Evolutionary conservation across 352 stramenopile genomes (phyloP).

Genomic region (Pythium vanterpoolii): DNA sequence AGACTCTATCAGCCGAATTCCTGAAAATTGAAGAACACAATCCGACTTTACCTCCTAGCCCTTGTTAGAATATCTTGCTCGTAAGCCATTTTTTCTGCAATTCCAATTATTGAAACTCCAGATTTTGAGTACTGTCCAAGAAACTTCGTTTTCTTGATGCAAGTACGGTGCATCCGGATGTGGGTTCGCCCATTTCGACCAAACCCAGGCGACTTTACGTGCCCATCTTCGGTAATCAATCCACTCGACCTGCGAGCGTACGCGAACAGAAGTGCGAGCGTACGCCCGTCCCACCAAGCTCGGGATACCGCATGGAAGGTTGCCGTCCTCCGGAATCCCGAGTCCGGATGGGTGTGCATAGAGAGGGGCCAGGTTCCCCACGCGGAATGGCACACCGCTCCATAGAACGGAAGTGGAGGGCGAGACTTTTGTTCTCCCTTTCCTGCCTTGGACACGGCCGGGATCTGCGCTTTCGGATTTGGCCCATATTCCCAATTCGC

Average conservation of each 20-base stretch:
- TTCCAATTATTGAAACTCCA: too few relatives aligned
- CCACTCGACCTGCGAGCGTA: slow-evolving; percentile 15
- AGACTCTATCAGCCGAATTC: too few relatives aligned
- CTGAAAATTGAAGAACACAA: too few relatives aligned
- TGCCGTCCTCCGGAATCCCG: background rate
- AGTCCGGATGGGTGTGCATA: background rate
- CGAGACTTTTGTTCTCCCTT: background rate
- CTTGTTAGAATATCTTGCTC: too few relatives aligned
- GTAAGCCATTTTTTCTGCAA: too few relatives aligned
- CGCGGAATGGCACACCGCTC: background rate
- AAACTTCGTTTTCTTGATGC: too few relatives aligned
- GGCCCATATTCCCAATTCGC: background rate
- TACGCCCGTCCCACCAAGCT: background rate
- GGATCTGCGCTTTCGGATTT: background rate
- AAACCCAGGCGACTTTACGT: too few relatives aligned
- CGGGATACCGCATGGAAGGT: background rate
- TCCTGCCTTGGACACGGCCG: background rate
- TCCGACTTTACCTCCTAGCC: too few relatives aligned
- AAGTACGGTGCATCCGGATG: too few relatives aligned
- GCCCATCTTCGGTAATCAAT: too few relatives aligned
- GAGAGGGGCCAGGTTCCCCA: background rate
- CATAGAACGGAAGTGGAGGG: background rate
- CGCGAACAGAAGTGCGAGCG: slow-evolving; percentile 11
- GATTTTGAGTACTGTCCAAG: too few relatives aligned
- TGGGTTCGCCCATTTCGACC: too few relatives aligned